These are phyloP conservation scores for Kwoniella sp. DNA, from an alignment of 768 basidiomycete genomes.

Conservation along the genomic window DNA sequence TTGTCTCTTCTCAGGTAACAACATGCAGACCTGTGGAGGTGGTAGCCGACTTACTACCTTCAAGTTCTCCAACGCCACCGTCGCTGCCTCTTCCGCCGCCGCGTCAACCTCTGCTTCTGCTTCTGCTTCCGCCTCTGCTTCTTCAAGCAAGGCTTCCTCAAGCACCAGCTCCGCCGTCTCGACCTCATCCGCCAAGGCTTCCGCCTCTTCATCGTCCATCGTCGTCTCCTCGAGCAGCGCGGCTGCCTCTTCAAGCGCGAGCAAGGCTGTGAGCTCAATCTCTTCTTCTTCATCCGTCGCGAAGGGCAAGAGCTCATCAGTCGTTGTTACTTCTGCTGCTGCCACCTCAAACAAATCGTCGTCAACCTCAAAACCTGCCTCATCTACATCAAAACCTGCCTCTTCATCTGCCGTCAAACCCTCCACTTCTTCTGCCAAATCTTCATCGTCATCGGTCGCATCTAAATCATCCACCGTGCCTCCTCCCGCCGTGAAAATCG, in stretches of 20 bases:
- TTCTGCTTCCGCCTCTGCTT: conserved; percentile 20
- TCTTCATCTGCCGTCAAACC: neutral
- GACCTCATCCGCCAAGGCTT: conserved; percentile 11
- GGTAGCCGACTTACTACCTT: conserved; percentile 36
- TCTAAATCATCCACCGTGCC: no score
- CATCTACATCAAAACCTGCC: conserved; percentile 6
- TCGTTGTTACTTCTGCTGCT: conserved; percentile 15
- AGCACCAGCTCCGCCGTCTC: conserved; percentile 7
- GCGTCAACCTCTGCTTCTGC: conserved; percentile 19
- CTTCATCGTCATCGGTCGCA: no score
- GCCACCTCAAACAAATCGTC: conserved; percentile 4
- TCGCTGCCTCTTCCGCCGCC: conserved; percentile 9
- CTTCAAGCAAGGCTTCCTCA: conserved; percentile 14
- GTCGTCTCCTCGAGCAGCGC: conserved; percentile 1
- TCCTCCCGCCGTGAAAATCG: no score
- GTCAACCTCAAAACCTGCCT: conserved; percentile 1
- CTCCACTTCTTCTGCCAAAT: neutral
- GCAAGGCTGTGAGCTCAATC: conserved; percentile 18
- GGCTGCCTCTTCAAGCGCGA: conserved; percentile 20
- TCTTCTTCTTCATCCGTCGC: conserved; percentile 12
- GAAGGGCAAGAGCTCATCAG: conserved; percentile 18
- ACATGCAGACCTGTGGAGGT: conserved; percentile 41
- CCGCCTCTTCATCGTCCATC: conserved; percentile 8
- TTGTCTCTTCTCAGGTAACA: conserved; percentile 13
- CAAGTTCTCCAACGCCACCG: conserved; percentile 24